Percentiles rank a stretch among this genome's conserved stretches.
Conservation (phyloP, 2,329 filamentous ascomycete genomes). For the Penicillium janthinellum region DNA sequence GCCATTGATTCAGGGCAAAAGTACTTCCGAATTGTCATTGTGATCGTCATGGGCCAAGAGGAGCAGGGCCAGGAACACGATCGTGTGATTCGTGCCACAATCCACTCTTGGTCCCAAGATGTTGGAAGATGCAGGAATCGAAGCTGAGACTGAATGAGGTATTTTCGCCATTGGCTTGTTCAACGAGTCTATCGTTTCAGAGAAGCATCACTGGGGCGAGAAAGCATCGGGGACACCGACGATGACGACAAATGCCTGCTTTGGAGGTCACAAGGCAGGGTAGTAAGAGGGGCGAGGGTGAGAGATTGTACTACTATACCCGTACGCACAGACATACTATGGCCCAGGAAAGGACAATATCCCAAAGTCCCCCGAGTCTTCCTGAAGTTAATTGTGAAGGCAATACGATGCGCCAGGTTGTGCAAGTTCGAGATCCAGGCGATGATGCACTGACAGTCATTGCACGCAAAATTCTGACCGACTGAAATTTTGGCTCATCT, state of each 20-base stretch:
- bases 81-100: neutral
- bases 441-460: too few species aligned
- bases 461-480: too few species aligned
- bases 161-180: slow-evolving; percentile 13
- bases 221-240: slow-evolving; percentile 6
- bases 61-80: neutral
- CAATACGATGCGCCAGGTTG: too few species aligned
- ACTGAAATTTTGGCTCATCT: too few species aligned
- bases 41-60: neutral
- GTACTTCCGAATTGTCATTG: neutral
- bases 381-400: too few species aligned
- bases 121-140: neutral
- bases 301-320: neutral
- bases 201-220: neutral
- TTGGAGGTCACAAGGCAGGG: neutral
- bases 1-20: neutral
- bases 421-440: too few species aligned
- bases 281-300: neutral
- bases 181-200: neutral
- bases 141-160: neutral
- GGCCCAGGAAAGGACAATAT: neutral
- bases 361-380: too few species aligned
- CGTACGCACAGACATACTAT: too few species aligned
- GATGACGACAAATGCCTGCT: slow-evolving; percentile 7
- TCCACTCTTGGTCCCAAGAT: neutral